Conservation (phyloP, 129 eudicot species). For the Tagetes patula region DNA sequence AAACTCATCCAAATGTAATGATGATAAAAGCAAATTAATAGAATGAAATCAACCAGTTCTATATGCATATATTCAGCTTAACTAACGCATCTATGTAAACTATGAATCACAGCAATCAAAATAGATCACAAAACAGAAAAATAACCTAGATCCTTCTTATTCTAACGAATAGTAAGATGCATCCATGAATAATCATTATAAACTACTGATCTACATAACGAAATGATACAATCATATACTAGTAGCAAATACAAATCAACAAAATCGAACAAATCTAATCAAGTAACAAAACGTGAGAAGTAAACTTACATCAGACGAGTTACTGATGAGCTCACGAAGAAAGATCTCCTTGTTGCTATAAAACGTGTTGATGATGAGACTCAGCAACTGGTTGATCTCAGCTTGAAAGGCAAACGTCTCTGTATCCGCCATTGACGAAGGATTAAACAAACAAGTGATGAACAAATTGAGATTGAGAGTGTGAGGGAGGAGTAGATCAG, state of each 20-base stretch:
- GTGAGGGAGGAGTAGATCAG: slow-evolving; percentile 14
- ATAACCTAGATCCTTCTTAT: background rate
- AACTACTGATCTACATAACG: background rate
- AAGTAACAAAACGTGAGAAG: background rate
- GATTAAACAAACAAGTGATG: background rate
- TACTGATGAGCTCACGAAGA: slow-evolving; percentile 84
- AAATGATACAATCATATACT: background rate
- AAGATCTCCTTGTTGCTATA: slow-evolving; percentile 95
- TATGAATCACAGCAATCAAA: background rate
- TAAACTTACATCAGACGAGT: slow-evolving; percentile 69
- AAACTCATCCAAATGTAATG: too few species aligned
- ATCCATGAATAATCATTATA: background rate
- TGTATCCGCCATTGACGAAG: slow-evolving; percentile 54
- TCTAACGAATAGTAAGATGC: background rate
- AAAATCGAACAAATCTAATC: background rate
- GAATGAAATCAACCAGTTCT: background rate
- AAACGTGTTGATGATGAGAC: slow-evolving; percentile 80
- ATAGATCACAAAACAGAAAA: background rate
- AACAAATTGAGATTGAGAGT: background rate
- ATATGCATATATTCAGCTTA: background rate
- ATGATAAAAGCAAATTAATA: too few species aligned
- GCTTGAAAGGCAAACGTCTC: slow-evolving; percentile 96
- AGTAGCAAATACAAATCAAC: background rate
- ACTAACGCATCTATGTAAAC: background rate
- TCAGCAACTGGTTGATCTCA: slow-evolving; percentile 83